A percentile compares a stretch with the other conserved stretches of the same genome.
phyloP scores from a whole-genome alignment of 306 rosid genomes.

The Cicer chorassanicum region DNA sequence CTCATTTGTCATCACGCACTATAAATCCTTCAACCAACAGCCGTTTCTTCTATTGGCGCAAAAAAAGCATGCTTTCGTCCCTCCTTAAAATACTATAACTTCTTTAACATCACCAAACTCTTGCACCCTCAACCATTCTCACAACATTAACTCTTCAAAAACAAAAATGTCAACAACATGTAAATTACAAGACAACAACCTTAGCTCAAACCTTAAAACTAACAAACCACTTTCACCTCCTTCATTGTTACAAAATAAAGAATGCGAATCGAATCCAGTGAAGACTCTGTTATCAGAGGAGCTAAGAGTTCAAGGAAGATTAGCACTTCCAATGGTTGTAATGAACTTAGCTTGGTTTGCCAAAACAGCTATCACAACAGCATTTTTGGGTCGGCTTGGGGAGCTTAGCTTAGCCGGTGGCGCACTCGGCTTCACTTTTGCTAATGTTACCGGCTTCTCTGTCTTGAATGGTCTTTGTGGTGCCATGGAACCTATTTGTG shows the following conservation, averaged over 20 bases:
- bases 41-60: conserved; percentile 45
- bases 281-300: conserved; percentile 61
- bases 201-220: conserved; percentile 33
- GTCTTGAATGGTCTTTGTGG: conserved; percentile 77
- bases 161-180: conserved; percentile 55
- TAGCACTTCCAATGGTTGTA: conserved; percentile 73
- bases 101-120: conserved; percentile 49
- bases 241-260: conserved; percentile 19
- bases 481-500: conserved; percentile 95
- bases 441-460: conserved; percentile 91
- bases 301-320: conserved; percentile 60
- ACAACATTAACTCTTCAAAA: conserved; percentile 24
- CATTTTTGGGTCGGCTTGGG: conserved; percentile 77
- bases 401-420: conserved; percentile 81
- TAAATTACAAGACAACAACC: conserved; percentile 44
- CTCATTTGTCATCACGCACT: conserved; percentile 56
- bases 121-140: conserved; percentile 40
- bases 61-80: conserved; percentile 39
- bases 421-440: conserved; percentile 81
- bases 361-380: conserved; percentile 78
- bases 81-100: conserved; percentile 24
- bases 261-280: conserved; percentile 43
- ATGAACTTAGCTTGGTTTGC: conserved; percentile 89
- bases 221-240: conserved; percentile 35
- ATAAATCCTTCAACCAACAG: conserved; percentile 44